Evolutionary conservation across 177 flowering plant species (phyloP), one percentile per base, ranked within the genome.

Genomic region (Vitis hybrid): DNA sequence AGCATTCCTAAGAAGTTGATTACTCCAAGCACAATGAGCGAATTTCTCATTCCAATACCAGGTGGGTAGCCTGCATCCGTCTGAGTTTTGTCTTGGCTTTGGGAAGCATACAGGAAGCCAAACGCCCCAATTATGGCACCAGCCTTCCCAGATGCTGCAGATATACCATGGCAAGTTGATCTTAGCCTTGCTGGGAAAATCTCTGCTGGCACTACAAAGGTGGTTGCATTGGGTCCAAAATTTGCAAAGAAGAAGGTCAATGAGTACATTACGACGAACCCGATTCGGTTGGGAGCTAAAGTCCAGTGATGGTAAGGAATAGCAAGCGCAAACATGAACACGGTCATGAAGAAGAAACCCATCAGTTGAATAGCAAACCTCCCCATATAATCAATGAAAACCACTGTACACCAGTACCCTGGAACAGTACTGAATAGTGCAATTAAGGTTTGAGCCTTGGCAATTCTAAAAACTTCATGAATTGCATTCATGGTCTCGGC

Each of bases 371-470:
- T 89, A 0, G 80, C 74, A 23, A 87, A 89, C 45, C 92, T 59
- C 3, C 92, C 92, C 3, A 89, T 79, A 11, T 18, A 30, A 19
- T 89, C 92, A 6, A 89, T 89, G 11, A 89, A 70, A 0, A 70
- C 74, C n/a, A 89, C 90, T 0, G 90, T 89, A 65, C 84, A 84
- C 93, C 93, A 89, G 67, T 89, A 89, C 0, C 93, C 93, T 0
- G 93, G 93, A 21, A 89, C 89, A 2, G 91, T 89, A 60, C 91
- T 83, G 81, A 83, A 86, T 0, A 87, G 77, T 0, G 93, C 93
- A 13, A 89, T 83, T 0, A 89, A 71, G 0, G 91, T 89, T 65
- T 89, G 93, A 2, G 93, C 93, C 50, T 70, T 78, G 0, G 88
- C 87, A 52, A 89, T 83, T 51, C 51, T 70, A 48, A 8, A 86